These are phyloP conservation scores for Pestalotiopsis sp. DNA, from an alignment of 2,329 filamentous ascomycete genomes.

Conservation along the genomic window DNA sequence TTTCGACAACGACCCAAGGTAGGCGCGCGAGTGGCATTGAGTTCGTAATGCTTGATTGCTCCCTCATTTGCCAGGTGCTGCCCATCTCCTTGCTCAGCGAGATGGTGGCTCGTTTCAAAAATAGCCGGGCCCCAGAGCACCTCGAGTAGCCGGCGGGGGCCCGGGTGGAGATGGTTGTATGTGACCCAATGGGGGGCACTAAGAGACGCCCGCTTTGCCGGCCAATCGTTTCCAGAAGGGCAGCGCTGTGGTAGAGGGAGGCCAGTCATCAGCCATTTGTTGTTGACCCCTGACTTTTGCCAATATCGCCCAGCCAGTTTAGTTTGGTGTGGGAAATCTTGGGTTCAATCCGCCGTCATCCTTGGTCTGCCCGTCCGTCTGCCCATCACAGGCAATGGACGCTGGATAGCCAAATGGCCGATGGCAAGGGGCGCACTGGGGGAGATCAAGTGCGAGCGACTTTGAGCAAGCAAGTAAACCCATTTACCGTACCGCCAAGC, in stretches of 20 bases:
- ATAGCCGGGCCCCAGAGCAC: slow-evolving; percentile 6
- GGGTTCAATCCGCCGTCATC: too few species aligned
- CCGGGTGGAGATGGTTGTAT: background rate
- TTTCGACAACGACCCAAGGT: background rate
- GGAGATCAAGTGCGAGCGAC: too few species aligned
- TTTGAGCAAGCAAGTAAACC: background rate
- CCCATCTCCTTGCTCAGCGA: background rate
- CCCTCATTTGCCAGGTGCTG: slow-evolving; percentile 10
- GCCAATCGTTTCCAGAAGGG: slow-evolving; percentile 3
- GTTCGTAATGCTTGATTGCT: slow-evolving; percentile 9
- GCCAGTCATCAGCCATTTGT: background rate
- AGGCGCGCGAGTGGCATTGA: slow-evolving; percentile 8
- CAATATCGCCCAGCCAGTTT: background rate
- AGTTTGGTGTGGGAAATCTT: too few species aligned
- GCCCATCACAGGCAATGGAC: too few species aligned
- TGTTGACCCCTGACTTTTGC: background rate
- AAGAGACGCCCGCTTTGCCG: background rate
- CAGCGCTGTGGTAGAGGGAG: background rate
- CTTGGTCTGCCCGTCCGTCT: too few species aligned
- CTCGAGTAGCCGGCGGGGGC: background rate
- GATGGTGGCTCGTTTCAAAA: slow-evolving; percentile 12
- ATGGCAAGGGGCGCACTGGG: background rate
- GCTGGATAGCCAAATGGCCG: background rate
- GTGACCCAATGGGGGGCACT: too few species aligned
- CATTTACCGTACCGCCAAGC: background rate